Conservation (phyloP, 2,329 filamentous ascomycete genomes). For the Drechslera avenae region DNA sequence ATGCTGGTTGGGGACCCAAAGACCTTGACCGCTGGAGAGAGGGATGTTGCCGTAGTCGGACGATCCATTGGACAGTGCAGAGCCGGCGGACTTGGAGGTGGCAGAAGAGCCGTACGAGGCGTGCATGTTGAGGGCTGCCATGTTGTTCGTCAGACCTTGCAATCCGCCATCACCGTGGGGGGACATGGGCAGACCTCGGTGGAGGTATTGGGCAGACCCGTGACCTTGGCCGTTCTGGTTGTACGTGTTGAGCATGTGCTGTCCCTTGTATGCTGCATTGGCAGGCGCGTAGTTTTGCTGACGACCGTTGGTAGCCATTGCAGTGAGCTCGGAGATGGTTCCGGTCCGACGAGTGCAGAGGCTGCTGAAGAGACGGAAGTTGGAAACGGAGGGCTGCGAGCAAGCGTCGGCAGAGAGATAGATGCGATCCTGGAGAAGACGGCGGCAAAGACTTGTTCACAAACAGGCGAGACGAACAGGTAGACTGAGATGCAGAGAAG, state of each 20-base stretch:
- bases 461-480: conserved; percentile 20
- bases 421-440: conserved; percentile 11
- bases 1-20: conserved; percentile 48
- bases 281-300: conserved; percentile 37
- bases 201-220: conserved; percentile 41
- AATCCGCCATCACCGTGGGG: conserved; percentile 39
- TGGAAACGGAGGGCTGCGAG: conserved; percentile 5
- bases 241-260: conserved; percentile 40
- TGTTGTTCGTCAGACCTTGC: conserved; percentile 42
- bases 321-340: conserved; percentile 5
- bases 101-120: conserved; percentile 40
- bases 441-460: conserved; percentile 23
- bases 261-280: conserved; percentile 38
- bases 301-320: conserved; percentile 41
- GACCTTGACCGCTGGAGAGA: conserved; percentile 44
- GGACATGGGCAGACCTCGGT: conserved; percentile 44
- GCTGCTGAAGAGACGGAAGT: conserved; percentile 1
- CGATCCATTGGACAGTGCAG: conserved; percentile 39
- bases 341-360: conserved; percentile 2
- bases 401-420: conserved; percentile 10
- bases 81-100: conserved; percentile 40
- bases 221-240: conserved; percentile 36
- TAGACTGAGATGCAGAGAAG: conserved; percentile 39
- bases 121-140: conserved; percentile 46
- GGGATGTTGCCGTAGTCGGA: conserved; percentile 44